Conservation (phyloP, 805 yeast genomes). For the Jamesozyma spencerorum region DNA sequence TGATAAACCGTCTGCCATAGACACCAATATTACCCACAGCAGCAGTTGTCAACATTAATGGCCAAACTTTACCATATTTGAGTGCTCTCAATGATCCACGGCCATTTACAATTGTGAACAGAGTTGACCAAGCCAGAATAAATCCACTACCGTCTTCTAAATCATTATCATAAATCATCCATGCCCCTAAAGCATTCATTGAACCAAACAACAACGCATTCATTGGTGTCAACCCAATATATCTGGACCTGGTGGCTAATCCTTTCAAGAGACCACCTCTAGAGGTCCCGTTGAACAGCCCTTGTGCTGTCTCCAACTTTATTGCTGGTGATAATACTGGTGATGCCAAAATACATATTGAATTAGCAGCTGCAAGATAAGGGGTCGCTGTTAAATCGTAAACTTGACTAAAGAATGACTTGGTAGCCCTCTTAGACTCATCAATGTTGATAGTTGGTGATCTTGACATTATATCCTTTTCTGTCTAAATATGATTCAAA, state of each 20-base stretch:
- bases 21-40: constrained; percentile 54
- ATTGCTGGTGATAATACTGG: constrained; percentile 31
- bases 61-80: constrained; percentile 51
- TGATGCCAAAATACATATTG: constrained; percentile 32
- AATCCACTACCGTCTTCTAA: constrained; percentile 73
- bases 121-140: constrained; percentile 67
- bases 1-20: constrained; percentile 65
- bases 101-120: constrained; percentile 67
- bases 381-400: constrained; percentile 36
- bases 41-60: constrained; percentile 46
- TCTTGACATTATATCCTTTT: too few species aligned
- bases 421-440: background rate
- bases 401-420: constrained; percentile 6
- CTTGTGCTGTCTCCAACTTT: background rate
- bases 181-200: constrained; percentile 58
- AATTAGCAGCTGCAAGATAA: constrained; percentile 37
- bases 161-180: constrained; percentile 71
- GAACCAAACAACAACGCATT: constrained; percentile 49
- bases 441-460: too few species aligned
- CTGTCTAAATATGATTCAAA: too few species aligned
- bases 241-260: background rate
- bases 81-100: constrained; percentile 43
- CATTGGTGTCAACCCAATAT: constrained; percentile 29
- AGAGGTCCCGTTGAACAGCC: background rate
- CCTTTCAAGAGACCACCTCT: background rate